phyloP scores from a whole-genome alignment of 2,329 filamentous ascomycete genomes.

The Cytospora schulzeri region DNA sequence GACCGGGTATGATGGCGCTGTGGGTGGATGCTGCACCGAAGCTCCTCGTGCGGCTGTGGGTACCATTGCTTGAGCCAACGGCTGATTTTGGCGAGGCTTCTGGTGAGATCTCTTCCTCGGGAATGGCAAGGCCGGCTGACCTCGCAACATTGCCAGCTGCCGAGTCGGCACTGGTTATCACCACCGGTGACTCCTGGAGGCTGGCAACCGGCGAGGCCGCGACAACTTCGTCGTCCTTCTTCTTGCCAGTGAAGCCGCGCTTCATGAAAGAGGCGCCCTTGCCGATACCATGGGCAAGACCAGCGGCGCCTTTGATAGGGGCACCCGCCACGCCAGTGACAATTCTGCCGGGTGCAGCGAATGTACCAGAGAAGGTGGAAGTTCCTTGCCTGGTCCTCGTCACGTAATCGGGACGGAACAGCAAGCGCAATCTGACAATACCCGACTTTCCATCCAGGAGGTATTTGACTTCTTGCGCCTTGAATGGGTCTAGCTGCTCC shows the following conservation, averaged over 20 bases:
- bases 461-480: constrained; percentile 72
- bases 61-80: constrained; percentile 33
- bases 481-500: constrained; percentile 81
- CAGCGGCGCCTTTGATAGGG: constrained; percentile 88
- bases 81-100: constrained; percentile 40
- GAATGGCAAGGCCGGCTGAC: constrained; percentile 42
- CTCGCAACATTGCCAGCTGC: constrained; percentile 43
- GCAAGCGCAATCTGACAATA: constrained; percentile 74
- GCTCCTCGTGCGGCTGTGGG: constrained; percentile 58
- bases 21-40: constrained; percentile 67
- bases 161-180: constrained; percentile 46
- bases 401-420: constrained; percentile 94
- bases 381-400: constrained; percentile 84
- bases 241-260: constrained; percentile 76
- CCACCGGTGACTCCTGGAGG: constrained; percentile 35
- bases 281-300: constrained; percentile 74
- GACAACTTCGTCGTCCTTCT: constrained; percentile 57
- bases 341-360: constrained; percentile 83
- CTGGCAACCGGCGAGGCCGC: constrained; percentile 14
- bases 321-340: constrained; percentile 79
- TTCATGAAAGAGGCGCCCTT: constrained; percentile 91
- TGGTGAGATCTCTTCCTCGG: constrained; percentile 35
- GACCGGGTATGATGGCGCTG: constrained; percentile 61
- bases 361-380: constrained; percentile 89
- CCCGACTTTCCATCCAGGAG: constrained; percentile 88